phyloP scores from a whole-genome alignment of 2,329 filamentous ascomycete species.

The Cladosporium oxysporum region DNA sequence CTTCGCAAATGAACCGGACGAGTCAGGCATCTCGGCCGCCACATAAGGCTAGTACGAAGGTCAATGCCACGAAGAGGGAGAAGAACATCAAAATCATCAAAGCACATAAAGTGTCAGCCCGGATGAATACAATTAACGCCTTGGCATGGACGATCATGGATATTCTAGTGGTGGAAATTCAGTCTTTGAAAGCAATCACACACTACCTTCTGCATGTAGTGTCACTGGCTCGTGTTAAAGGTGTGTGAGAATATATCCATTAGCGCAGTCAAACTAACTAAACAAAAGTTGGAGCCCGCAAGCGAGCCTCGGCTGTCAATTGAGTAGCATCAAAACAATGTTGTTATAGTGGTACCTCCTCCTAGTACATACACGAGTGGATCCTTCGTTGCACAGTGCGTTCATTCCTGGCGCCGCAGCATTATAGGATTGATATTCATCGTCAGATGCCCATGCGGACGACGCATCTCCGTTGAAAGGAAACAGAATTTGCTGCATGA shows the following conservation, averaged over 20 bases:
- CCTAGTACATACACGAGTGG: background rate
- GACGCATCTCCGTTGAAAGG: background rate
- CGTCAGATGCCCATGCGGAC: background rate
- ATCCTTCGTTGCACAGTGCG: background rate
- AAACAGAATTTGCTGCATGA: background rate
- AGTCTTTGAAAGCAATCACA: background rate
- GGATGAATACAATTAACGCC: background rate
- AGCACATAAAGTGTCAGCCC: background rate
- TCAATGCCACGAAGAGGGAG: background rate
- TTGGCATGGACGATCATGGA: background rate
- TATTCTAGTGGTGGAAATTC: slow-evolving; percentile 6
- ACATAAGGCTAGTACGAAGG: background rate
- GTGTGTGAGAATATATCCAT: background rate
- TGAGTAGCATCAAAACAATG: background rate
- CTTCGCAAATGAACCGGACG: background rate
- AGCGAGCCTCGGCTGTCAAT: slow-evolving; percentile 1
- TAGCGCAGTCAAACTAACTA: background rate
- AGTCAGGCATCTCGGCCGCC: background rate
- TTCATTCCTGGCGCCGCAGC: background rate
- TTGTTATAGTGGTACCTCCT: background rate
- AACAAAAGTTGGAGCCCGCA: background rate
- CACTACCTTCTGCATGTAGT: background rate
- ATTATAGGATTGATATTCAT: background rate
- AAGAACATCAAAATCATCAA: background rate
- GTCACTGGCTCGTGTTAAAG: background rate